Evolutionary conservation across 1,284 basidiomycete genomes (phyloP), one percentile per base, ranked within the genome.

Genomic region (Cryptococcus jaspeensis): DNA sequence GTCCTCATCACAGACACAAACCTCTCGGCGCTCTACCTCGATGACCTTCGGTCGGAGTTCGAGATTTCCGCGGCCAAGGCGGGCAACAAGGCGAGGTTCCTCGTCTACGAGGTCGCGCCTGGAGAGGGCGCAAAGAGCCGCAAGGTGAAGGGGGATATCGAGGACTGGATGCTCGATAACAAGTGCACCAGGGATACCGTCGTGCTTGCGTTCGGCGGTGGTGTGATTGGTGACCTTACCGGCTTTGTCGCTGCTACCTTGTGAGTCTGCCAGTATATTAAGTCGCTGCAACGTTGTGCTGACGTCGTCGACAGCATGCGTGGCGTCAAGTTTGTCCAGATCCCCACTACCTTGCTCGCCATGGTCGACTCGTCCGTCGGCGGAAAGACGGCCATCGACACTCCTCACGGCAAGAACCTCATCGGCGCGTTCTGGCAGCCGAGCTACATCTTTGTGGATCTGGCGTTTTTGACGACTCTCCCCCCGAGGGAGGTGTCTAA

Each of bases 351-450:
- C 0, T 82, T 99, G 3, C 83, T 99, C 47, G 93, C 94, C 16
- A 99, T 99, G 96, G 96, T 99, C 42, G 95, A 99, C 79, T 96
- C 92, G 1, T 88, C 91, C 58, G 89, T 99, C 47, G 95, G 96
- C 16, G 96, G 95, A 47, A 99, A 99, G 82, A 99, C 96, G 0
- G 96, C 95, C 35, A 95, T 99, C 64, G 96, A 99, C 76, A 97
- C 94, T 0, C 92, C 88, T 3, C 87, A 88, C 63, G 96, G 95
- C 60, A 99, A 99, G 81, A 99, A 99, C 78, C 84, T 99, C 65
- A 91, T 99, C 65, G 96, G 95, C 61, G 89, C 95, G 3, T 99
- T 99, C 82, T 94, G 93, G 90, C 96, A 99, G 78, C 95, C 95
- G 1, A 85, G 88, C 69, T 98, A 89, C 81, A 89, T 98, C 74